phyloP scores from a whole-genome alignment of 1,139 yeast genomes.

The Protomyces macrosporus region DNA sequence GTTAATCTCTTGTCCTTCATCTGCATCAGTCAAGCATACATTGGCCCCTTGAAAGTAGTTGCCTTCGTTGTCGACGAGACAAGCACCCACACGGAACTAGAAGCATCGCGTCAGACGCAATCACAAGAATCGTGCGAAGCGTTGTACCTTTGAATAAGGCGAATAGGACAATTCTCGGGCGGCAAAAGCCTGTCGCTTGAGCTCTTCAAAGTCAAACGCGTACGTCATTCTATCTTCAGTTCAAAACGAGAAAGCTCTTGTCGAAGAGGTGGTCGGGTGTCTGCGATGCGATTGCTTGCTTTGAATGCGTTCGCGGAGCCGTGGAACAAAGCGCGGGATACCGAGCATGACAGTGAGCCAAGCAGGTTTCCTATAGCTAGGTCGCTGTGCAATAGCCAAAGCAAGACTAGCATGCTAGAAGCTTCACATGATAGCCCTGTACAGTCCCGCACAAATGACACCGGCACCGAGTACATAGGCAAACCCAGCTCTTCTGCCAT shows the following conservation, averaged over 20 bases:
- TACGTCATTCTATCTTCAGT: background rate
- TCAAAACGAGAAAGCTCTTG: too few relatives aligned
- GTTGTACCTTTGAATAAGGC: background rate
- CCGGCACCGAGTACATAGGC: background rate
- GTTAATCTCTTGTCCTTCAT: background rate
- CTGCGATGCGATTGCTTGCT: too few relatives aligned
- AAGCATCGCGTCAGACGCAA: background rate
- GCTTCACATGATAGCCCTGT: background rate
- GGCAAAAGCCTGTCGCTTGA: background rate
- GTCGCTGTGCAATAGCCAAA: too few relatives aligned
- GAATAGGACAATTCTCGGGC: background rate
- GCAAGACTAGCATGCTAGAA: too few relatives aligned
- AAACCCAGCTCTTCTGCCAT: background rate
- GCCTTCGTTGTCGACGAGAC: constrained; percentile 13
- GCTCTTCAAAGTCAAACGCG: background rate
- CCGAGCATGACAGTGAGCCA: too few relatives aligned
- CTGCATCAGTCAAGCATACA: background rate
- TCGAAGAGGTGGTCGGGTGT: too few relatives aligned
- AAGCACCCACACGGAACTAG: constrained; percentile 26
- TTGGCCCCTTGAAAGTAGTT: constrained; percentile 23
- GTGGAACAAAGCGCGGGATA: too few relatives aligned
- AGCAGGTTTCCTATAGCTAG: too few relatives aligned
- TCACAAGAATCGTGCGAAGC: background rate
- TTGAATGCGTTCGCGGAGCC: too few relatives aligned
- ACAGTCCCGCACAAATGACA: background rate